phyloP scores from a whole-genome alignment of 2,329 filamentous ascomycete genomes.

The Colletotrichum lupini region DNA sequence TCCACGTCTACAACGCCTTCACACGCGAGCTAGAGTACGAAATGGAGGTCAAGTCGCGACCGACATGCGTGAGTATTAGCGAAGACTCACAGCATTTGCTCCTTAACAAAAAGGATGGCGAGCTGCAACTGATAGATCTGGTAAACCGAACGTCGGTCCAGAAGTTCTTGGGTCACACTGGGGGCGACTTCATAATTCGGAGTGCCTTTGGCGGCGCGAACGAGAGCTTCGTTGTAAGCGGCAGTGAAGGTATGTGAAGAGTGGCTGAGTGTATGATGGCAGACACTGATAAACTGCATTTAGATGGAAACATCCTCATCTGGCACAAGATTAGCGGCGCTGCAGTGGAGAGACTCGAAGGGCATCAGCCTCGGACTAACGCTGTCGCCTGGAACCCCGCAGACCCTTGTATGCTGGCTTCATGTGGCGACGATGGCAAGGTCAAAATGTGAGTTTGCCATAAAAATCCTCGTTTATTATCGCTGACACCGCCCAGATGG shows the following conservation, averaged over 20 bases:
- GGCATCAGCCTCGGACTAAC: conserved; percentile 83
- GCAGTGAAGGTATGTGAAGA: conserved; percentile 79
- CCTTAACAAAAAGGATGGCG: conserved; percentile 82
- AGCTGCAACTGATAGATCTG: conserved; percentile 83
- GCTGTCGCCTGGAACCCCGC: conserved; percentile 89
- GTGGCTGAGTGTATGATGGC: not conserved
- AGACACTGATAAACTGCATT: not conserved
- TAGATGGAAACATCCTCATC: conserved; percentile 79
- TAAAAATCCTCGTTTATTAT: not conserved
- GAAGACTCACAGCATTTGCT: conserved; percentile 84
- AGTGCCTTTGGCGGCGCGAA: conserved; percentile 88
- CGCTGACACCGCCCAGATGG: conserved; percentile 37
- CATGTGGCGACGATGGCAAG: conserved; percentile 86
- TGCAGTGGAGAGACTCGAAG: conserved; percentile 80
- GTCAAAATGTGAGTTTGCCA: conserved; percentile 80
- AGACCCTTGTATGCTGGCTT: conserved; percentile 86
- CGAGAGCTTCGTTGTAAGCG: conserved; percentile 91
- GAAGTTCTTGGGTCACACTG: conserved; percentile 79
- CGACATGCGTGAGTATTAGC: conserved; percentile 85
- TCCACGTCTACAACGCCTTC: conserved; percentile 86
- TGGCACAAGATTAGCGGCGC: conserved; percentile 89
- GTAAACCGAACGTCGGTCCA: conserved; percentile 77
- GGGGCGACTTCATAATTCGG: conserved; percentile 83
- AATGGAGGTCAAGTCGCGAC: conserved; percentile 73
- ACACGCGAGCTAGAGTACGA: conserved; percentile 81